These are phyloP conservation scores for Esteya vermicola DNA, from an alignment of 2,329 filamentous ascomycete species.

Conservation along the genomic window DNA sequence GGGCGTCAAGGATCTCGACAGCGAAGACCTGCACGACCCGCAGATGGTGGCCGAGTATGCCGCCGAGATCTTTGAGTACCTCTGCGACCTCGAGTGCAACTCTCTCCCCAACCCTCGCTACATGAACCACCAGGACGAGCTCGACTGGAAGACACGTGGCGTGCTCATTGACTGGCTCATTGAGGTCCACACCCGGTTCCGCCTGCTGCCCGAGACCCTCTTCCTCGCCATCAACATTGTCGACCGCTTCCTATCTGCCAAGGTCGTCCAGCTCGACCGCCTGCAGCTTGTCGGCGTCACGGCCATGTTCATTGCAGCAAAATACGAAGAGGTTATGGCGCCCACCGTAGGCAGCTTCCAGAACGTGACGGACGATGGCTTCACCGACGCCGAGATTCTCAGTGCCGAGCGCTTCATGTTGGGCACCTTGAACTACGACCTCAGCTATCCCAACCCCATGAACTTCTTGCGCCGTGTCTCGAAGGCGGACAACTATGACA, in stretches of 20 bases:
- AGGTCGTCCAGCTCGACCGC: constrained; percentile 90
- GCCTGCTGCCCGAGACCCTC: constrained; percentile 85
- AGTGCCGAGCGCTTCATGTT: constrained; percentile 95
- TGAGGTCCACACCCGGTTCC: constrained; percentile 94
- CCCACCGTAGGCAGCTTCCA: constrained; percentile 96
- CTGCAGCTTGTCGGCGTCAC: constrained; percentile 94
- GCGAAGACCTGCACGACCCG: constrained; percentile 82
- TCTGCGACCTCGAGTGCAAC: constrained; percentile 71
- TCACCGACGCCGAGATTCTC: constrained; percentile 86
- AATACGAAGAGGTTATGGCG: constrained; percentile 96
- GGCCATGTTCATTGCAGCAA: constrained; percentile 98
- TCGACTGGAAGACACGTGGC: constrained; percentile 97
- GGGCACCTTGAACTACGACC: constrained; percentile 81
- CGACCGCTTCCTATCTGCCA: constrained; percentile 89
- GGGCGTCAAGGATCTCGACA: constrained; percentile 55
- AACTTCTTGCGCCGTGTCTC: constrained; percentile 98
- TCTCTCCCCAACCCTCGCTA: constrained; percentile 78
- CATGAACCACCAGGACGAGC: constrained; percentile 85
- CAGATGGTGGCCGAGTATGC: constrained; percentile 98
- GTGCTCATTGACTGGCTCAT: constrained; percentile 97
- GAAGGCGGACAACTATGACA: constrained; percentile 98
- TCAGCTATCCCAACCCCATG: constrained; percentile 99
- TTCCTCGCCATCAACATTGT: constrained; percentile 98
- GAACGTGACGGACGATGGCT: constrained; percentile 92
- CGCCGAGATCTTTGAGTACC: constrained; percentile 92